These are phyloP conservation scores for Warburgia ugandensis DNA, from an alignment of 164 flowering plant species.

Conservation along the genomic window DNA sequence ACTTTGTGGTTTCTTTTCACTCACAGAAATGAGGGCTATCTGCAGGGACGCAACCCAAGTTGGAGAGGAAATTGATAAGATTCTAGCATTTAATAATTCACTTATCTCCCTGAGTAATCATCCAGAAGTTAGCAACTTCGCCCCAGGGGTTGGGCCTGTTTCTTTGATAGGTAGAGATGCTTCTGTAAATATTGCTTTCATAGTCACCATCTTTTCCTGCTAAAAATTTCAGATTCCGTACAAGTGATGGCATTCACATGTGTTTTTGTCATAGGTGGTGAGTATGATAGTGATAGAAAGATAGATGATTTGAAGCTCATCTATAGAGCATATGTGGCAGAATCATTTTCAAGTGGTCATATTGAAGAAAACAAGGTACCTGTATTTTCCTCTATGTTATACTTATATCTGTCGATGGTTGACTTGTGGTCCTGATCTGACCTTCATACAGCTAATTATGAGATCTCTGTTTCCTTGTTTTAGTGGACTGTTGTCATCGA, in stretches of 20 bases:
- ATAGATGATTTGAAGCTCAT: slow-evolving; percentile 87
- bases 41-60: slow-evolving; percentile 46
- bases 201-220: no score
- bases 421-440: background rate
- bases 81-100: slow-evolving; percentile 54
- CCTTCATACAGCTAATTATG: background rate
- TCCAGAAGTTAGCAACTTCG: slow-evolving; percentile 55
- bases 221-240: no score
- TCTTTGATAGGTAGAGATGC: slow-evolving; percentile 57
- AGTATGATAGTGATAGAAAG: slow-evolving; percentile 74
- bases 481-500: no score
- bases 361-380: slow-evolving; percentile 75
- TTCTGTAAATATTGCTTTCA: slow-evolving; percentile 4
- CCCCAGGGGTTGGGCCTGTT: slow-evolving; percentile 78
- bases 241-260: no score
- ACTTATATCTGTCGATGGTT: slow-evolving; percentile 3
- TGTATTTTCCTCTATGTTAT: background rate
- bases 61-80: slow-evolving; percentile 64
- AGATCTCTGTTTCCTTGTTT: background rate
- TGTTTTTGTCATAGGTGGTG: slow-evolving; percentile 64
- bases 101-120: slow-evolving; percentile 59
- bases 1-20: slow-evolving; percentile 3
- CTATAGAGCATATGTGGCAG: slow-evolving; percentile 68
- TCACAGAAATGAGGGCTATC: slow-evolving; percentile 15
- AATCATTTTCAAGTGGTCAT: slow-evolving; percentile 66